Base-by-base conservation (phyloP, 148 eudicot genomes). In the Camellia granthamiana region DNA sequence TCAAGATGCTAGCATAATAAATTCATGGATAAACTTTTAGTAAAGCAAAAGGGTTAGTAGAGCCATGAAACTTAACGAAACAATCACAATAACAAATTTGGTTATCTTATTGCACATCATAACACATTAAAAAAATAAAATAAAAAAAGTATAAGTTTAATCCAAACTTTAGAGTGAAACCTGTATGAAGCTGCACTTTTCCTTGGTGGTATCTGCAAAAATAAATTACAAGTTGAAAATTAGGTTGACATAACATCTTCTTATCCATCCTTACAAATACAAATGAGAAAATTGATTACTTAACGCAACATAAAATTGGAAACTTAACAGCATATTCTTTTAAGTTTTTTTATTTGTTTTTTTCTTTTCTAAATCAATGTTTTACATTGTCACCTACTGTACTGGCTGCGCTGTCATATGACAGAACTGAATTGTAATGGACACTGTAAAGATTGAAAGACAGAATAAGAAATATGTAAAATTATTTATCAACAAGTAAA, bases 141-240 rank as follows among this genome's bases (percentile, higher is more conserved):
- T 42, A 46, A 67, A 54, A 6, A 15, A 54, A 51, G 16, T 42
- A 51, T 61, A 30, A 1, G 38, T 38, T 18, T n/a, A 7, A 69
- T 44, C 44, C 51, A 30, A 78, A 18, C 19, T 46, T 15, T 8
- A 30, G n/a, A 69, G 55, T 65, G 80, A 72, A 75, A 89, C 99
- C 99, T 93, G 90, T 96, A 93, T 19, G 99, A 96, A 82, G 97
- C 98, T 73, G 98, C 98, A 83, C 83, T 93, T 87, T 92, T 96
- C 80, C 99, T 84, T 41, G 99, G 98, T 46, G 99, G 99, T 87
- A 96, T 96, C 99, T 96, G 98, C 89, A 89, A 74, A 72, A 72
- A 64, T 41, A 49, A 76, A 41, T 52, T 3, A 72, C 4, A 77
- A 83, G 69, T 69, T 42, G 77, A 70, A 61, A 43, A 41, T 67